A percentile compares a stretch with the other conserved stretches of the same genome.
These are phyloP conservation scores for Avena eriantha DNA, from an alignment of 176 grass and related monocot genomes.

Conservation along the genomic window DNA sequence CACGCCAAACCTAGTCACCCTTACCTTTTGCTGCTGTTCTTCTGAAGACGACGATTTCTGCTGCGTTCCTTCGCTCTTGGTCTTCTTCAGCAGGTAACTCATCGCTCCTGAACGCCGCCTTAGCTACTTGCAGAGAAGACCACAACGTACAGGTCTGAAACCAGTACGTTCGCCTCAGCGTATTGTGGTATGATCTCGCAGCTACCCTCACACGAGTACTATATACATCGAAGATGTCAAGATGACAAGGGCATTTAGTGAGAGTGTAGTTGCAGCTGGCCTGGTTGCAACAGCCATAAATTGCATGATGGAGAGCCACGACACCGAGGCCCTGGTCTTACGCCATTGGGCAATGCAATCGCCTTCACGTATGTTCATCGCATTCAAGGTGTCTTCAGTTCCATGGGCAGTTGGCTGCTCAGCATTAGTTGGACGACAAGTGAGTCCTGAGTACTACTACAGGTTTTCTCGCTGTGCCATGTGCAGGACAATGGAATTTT, in stretches of 20 bases:
- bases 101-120: neutral
- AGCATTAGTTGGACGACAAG: neutral
- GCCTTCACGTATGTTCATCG: neutral
- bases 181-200: neutral
- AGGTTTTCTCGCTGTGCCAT: neutral
- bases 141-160: neutral
- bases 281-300: neutral
- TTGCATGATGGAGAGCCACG: neutral
- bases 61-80: neutral
- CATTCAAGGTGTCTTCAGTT: neutral
- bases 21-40: slow-evolving; percentile 28
- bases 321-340: neutral
- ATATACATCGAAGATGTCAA: neutral
- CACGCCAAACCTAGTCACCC: no score
- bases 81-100: slow-evolving; percentile 15
- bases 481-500: slow-evolving; percentile 21
- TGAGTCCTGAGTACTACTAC: neutral
- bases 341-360: neutral
- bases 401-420: neutral
- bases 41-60: neutral
- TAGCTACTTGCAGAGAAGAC: neutral
- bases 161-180: neutral
- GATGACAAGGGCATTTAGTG: neutral
- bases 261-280: neutral
- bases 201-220: neutral